phyloP scores from a whole-genome alignment of 139 green algal species.

The Coccomyxa sp. region DNA sequence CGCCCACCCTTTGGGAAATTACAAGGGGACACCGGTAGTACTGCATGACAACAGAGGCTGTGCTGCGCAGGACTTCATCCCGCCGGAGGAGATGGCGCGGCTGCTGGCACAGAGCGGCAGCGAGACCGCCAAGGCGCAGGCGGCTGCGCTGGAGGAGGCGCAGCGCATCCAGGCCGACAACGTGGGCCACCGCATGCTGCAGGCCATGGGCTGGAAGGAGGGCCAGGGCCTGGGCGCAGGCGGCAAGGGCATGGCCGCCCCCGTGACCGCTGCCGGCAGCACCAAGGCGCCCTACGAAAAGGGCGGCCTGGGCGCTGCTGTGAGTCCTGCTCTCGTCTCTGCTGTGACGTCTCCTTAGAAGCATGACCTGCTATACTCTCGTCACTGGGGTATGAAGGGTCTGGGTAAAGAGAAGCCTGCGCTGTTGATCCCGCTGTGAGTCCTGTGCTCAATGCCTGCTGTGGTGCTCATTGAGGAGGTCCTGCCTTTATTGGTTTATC shows the following conservation, averaged over 20 bases:
- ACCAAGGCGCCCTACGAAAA: slow-evolving; percentile 16
- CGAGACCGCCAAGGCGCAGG: slow-evolving; percentile 15
- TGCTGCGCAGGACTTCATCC: slow-evolving; percentile 57
- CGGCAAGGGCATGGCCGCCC: slow-evolving; percentile 38
- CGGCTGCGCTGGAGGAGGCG: slow-evolving; percentile 12
- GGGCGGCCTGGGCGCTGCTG: slow-evolving; percentile 43
- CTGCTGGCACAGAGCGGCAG: slow-evolving; percentile 41
- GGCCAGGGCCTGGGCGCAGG: slow-evolving; percentile 50
- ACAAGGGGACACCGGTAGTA: too few species aligned
- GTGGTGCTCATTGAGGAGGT: too few species aligned
- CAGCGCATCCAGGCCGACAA: slow-evolving; percentile 52
- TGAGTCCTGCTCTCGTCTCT: background rate
- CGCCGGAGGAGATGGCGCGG: slow-evolving; percentile 64
- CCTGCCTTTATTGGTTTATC: too few species aligned
- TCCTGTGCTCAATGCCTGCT: too few species aligned
- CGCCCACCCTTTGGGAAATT: too few species aligned
- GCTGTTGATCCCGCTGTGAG: too few species aligned
- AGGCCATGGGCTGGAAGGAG: slow-evolving; percentile 79
- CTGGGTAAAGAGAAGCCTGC: too few species aligned
- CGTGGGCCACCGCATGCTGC: slow-evolving; percentile 72
- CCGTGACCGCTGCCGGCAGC: slow-evolving; percentile 28
- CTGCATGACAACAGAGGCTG: background rate
- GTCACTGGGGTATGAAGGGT: too few species aligned
- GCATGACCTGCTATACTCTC: background rate
- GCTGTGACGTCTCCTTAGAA: background rate